Conservation (phyloP, 805 yeast genomes). For the Nakazawaea sp. region DNA sequence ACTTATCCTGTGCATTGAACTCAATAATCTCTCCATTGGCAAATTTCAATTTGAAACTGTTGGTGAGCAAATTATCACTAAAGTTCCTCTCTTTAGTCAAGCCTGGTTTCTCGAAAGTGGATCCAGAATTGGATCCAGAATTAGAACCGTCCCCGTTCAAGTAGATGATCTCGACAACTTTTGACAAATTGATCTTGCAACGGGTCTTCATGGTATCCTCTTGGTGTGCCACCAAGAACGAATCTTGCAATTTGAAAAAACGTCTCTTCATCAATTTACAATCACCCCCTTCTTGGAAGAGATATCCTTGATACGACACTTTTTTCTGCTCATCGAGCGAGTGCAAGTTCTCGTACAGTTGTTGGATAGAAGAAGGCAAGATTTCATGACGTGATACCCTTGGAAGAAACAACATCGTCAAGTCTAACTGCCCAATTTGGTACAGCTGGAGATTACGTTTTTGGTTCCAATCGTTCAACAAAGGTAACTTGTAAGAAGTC, state of each 20-base stretch:
- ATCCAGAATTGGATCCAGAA: background rate
- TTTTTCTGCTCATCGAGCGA: slow-evolving; percentile 26
- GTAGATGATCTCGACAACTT: slow-evolving; percentile 48
- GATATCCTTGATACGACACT: slow-evolving; percentile 51
- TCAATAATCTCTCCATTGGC: slow-evolving; percentile 76
- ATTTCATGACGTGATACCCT: slow-evolving; percentile 52
- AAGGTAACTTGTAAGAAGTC: slow-evolving; percentile 45
- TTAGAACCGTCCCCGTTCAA: slow-evolving; percentile 31
- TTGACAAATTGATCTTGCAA: slow-evolving; percentile 68
- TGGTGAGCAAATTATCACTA: slow-evolving; percentile 66
- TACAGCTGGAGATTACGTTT: slow-evolving; percentile 38
- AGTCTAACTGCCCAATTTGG: slow-evolving; percentile 57
- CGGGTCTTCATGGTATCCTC: slow-evolving; percentile 62
- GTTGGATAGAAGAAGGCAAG: slow-evolving; percentile 62
- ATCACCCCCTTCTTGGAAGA: slow-evolving; percentile 92
- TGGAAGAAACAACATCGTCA: slow-evolving; percentile 65
- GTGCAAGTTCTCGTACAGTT: slow-evolving; percentile 36
- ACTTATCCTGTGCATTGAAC: slow-evolving; percentile 73
- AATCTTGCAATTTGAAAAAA: slow-evolving; percentile 66
- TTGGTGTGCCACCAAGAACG: slow-evolving; percentile 68
- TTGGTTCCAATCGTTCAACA: slow-evolving; percentile 74
- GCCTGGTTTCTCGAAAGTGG: background rate
- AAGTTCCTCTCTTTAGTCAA: slow-evolving; percentile 39
- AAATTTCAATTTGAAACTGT: slow-evolving; percentile 70
- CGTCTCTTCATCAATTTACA: slow-evolving; percentile 67